Percentiles rank a stretch among this genome's conserved stretches.
phyloP scores from a whole-genome alignment of 148 eudicot genomes.

The Talinum fruticosum region DNA sequence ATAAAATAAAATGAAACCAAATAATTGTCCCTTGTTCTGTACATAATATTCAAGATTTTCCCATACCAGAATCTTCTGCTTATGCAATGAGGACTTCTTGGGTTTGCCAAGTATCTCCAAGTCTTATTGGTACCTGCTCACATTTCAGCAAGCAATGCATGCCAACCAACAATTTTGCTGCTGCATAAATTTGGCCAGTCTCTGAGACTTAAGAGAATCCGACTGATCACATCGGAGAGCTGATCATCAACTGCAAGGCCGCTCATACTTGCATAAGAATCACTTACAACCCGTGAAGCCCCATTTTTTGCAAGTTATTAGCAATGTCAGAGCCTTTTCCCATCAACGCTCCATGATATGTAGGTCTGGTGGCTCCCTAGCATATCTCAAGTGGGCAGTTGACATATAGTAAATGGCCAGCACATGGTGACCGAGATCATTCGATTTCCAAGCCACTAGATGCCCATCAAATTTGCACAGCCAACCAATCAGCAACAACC shows the following conservation, averaged over 20 bases:
- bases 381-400: not conserved
- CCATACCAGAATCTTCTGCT: not conserved
- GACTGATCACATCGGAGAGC: not conserved
- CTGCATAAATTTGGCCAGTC: not conserved
- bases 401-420: not conserved
- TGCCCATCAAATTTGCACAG: not conserved
- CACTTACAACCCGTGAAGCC: not conserved
- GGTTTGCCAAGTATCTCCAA: not conserved
- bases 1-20: not conserved
- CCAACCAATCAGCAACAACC: conserved; percentile 47
- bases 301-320: not conserved
- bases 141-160: not conserved
- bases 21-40: conserved; percentile 12
- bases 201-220: not conserved
- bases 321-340: conserved; percentile 3
- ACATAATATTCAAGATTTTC: conserved; percentile 12
- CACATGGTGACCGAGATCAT: not conserved
- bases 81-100: conserved; percentile 1
- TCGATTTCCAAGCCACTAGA: not conserved
- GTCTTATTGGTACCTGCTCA: not conserved
- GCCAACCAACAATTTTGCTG: not conserved
- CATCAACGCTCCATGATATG: not conserved
- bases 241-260: too few relatives aligned
- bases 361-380: conserved; percentile 12
- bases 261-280: not conserved